Evolutionary conservation across 148 eudicot species (phyloP), one percentile per base, ranked within the genome.

Genomic region (Spergularia marina): DNA sequence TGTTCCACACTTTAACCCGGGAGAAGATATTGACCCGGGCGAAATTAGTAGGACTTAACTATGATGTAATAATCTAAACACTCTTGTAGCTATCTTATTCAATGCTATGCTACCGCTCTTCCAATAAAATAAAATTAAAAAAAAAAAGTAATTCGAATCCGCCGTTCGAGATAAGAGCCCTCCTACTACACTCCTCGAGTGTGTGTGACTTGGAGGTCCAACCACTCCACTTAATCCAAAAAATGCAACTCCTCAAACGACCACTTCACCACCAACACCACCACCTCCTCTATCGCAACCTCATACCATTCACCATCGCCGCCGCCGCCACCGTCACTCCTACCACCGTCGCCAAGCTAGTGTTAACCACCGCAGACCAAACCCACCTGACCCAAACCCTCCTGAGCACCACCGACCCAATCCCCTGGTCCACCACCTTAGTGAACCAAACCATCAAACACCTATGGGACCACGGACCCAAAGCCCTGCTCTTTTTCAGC

Each of bases 391-490:
- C 88, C 71, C 57, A 80, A 71, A 79, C 82, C 78, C 86, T 91
- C 56, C 30, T 74, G 16, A 21, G 75, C 54, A 10, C 68, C 61
- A 47, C 72, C 14, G 41, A 30, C 36, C 36, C 36, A 30, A 30
- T 71, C 73, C 65, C 62, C 12, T 87, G 88, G 87, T 79, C 92
- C 4, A 86, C 89, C 10, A 68, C 82, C 34, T 71, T 90, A 4
- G 91, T 94, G 18, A 79, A 84, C 81, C 62, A 61, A 68, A 83
- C 84, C 71, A 86, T 91, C 56, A 94, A 90, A 71, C 89, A 86
- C 75, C 90, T 91, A 5, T 94, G 97, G 97, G 86, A 90, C 82
- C 93, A 94, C 60, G 97, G 86, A 53, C 98, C 98, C 39, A 91
- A 91, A 87, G 90, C 98, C 74, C 90, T 94, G n/a, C 80, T 83